Evolutionary conservation across 257 asterid genomes (phyloP), one percentile per base, ranked within the genome.

Genomic region (Ligustrum vulgare): DNA sequence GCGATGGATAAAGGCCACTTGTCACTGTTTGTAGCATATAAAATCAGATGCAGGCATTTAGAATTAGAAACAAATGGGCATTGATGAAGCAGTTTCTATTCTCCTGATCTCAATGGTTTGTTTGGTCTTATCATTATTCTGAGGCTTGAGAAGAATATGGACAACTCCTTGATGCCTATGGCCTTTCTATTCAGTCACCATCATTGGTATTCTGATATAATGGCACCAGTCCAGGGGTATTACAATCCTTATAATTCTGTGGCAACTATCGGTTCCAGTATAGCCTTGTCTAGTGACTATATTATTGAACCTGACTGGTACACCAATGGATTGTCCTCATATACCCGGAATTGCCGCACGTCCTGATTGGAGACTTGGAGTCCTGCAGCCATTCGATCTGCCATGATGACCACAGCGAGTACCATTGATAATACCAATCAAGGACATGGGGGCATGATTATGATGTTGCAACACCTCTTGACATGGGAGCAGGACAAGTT

Each of bases 291-390:
- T 8, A 83, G 77, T 39, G 85, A 83, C 37, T 89, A 75, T 77
- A 68, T 34, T 63, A 71, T 84, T 3, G 66, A 64, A 13, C 83
- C 90, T 0, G 94, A 91, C 90, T 0, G 94, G 94, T 0, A 87
- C 94, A 25, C 85, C 91, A 15, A 89, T 87, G 91, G 83, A 89
- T 3, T 83, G 89, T 20, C 91, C 91, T 18, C 91, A 85, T 49
- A 80, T 81, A 13, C 71, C 91, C 5, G 89, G 91, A 3, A 36
- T 89, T 2, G 87, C 86, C 0, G 86, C 75, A 16, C 89, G 85
- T 69, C 90, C 90, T 4, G 85, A 85, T 5, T 85, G 90, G 89
- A 83, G 87, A 70, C 89, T 5, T 85, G 90, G 89, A 83, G 87
- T 72, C 89, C 86, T 18, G 81, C 88, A 33, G 91, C 89, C 2